These are phyloP conservation scores for Escallonia herrerae DNA, from an alignment of 129 eudicot genomes.

Conservation along the genomic window DNA sequence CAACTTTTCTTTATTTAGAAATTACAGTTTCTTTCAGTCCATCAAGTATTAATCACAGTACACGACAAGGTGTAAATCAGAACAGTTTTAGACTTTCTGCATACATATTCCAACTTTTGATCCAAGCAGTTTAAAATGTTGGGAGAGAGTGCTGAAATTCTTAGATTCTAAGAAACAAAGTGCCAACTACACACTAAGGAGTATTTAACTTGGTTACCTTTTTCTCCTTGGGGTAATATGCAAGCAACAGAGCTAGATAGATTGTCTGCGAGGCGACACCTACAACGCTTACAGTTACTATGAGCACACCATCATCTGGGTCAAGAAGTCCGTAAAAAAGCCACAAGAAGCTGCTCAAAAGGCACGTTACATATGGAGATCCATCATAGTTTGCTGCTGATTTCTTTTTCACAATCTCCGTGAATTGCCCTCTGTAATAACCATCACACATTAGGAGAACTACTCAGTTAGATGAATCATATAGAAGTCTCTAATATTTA, in stretches of 20 bases:
- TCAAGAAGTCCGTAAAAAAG: slow-evolving; percentile 63
- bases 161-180: too few relatives aligned
- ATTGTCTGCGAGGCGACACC: slow-evolving; percentile 45
- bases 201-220: slow-evolving; percentile 27
- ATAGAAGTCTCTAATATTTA: too few relatives aligned
- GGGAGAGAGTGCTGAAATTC: too few relatives aligned
- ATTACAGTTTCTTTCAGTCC: too few relatives aligned
- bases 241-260: slow-evolving; percentile 38
- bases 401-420: slow-evolving; percentile 47
- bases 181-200: too few relatives aligned
- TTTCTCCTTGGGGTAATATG: slow-evolving; percentile 49
- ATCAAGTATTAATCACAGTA: too few relatives aligned
- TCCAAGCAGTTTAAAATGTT: too few relatives aligned
- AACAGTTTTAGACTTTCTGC: too few relatives aligned
- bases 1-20: too few relatives aligned
- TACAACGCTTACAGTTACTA: slow-evolving; percentile 52
- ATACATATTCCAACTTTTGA: too few relatives aligned
- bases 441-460: not conserved
- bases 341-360: slow-evolving; percentile 61
- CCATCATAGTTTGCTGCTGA: slow-evolving; percentile 53
- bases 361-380: slow-evolving; percentile 48
- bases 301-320: slow-evolving; percentile 57
- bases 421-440: slow-evolving; percentile 38
- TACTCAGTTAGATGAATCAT: too few relatives aligned
- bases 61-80: too few relatives aligned